phyloP scores from a whole-genome alignment of 257 asterid species.

The Penstemon newberryi region DNA sequence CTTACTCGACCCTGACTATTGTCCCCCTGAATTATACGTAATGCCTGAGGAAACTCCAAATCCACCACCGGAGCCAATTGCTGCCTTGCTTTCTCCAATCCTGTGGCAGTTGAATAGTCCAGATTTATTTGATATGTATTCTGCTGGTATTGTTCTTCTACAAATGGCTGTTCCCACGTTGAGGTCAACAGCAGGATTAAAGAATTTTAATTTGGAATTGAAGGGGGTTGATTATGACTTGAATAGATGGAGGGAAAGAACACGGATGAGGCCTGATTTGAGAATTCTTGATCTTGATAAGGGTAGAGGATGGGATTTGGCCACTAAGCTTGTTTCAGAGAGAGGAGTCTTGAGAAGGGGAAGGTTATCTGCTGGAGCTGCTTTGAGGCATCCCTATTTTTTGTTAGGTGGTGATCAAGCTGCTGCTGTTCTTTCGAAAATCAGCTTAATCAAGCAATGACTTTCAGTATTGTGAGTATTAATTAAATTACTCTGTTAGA shows the following conservation, averaged over 20 bases:
- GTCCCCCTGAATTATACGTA: constrained; percentile 96
- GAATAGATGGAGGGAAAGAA: constrained; percentile 80
- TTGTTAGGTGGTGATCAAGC: constrained; percentile 90
- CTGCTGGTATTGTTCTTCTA: constrained; percentile 89
- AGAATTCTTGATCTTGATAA: constrained; percentile 88
- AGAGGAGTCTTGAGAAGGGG: constrained; percentile 61
- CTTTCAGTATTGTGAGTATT: constrained; percentile 24
- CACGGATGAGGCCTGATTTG: constrained; percentile 67
- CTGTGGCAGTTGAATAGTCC: constrained; percentile 96
- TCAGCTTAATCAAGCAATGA: constrained; percentile 52
- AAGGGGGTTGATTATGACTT: constrained; percentile 77
- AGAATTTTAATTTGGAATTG: constrained; percentile 76
- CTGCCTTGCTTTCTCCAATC: constrained; percentile 87
- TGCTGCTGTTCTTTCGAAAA: constrained; percentile 82
- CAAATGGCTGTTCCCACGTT: constrained; percentile 87
- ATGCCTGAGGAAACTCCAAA: constrained; percentile 97
- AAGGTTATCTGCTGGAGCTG: constrained; percentile 84
- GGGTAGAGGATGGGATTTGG: constrained; percentile 98
- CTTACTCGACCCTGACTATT: constrained; percentile 88
- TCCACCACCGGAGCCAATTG: constrained; percentile 97
- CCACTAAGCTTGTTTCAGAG: constrained; percentile 75
- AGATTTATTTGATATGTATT: constrained; percentile 90
- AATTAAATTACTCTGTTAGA: too few species aligned
- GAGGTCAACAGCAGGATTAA: constrained; percentile 73
- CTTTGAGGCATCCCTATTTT: constrained; percentile 93